Base-by-base conservation (phyloP, 1,284 basidiomycete genomes). In the Ustilago shanxiensis region DNA sequence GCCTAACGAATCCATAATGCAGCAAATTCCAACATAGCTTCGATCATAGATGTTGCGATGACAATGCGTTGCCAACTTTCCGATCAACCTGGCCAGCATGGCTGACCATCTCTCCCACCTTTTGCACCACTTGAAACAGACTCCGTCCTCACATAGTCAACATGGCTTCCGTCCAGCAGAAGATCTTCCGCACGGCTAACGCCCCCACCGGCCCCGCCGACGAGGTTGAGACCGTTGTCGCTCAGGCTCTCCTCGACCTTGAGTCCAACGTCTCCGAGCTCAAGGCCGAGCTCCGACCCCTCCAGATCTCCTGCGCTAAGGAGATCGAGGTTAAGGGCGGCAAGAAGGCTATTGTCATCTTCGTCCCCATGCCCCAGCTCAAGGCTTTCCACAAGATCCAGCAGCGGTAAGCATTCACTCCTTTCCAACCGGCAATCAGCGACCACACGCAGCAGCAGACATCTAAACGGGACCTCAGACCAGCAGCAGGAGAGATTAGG, bases 341-440 rank as follows among this genome's bases (percentile, higher is more conserved):
- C 79, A 98, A 98, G 91, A 99, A 98, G 90, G 97, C 97, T 61
- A 96, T 99, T 84, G 95, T 99, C 80, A 90, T 99, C 88, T 99
- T 99, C 86, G 95, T 99, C 67, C 97, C 97, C 77, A 93, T 98
- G 70, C 95, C 96, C 83, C 94, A 96, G 89, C 88, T 97, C 88
- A 98, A 98, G 90, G 97, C 96, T 50, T 99, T 96, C 93, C 94
- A 93, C 90, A 99, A 97, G 89, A 90, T 99, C 84, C 97, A 99
- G 90, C 92, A 92, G 87, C 93, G 96, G 95, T 98, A 87, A 85
- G 93, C 89, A 60, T 72, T 54, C 44, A 28, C 18, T 11, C n/a
- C 10, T 8, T 16, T 20, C 20, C 2, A 33, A 11, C n/a, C n/a
- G 41, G 41, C 41, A 47, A 51, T 8, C 31, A 49, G 29, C 67